A percentile compares a stretch with the other conserved stretches of the same genome.
Evolutionary conservation across 148 eudicot species (phyloP).

Genomic region (Rhododendron ovatum): DNA sequence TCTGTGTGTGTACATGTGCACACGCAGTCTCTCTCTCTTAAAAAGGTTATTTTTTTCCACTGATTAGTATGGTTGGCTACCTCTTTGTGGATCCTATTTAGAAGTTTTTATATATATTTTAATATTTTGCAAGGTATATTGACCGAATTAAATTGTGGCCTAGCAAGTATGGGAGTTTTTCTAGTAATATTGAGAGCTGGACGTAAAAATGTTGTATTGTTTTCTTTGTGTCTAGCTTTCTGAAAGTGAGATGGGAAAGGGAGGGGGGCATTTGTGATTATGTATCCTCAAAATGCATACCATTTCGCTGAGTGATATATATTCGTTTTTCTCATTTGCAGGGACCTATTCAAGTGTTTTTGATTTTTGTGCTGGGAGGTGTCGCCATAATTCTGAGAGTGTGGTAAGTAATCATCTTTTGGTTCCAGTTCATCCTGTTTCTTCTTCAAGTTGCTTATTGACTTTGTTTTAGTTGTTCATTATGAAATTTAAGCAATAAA

Average conservation of each 20-base stretch:
- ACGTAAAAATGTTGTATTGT: background rate
- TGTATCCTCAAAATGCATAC: background rate
- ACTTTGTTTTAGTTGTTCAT: background rate
- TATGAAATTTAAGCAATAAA: background rate
- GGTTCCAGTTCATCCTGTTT: background rate
- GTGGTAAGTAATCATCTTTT: slow-evolving; percentile 50
- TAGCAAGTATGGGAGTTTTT: background rate
- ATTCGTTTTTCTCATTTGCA: slow-evolving; percentile 21
- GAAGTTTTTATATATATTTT: background rate
- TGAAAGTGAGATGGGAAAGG: background rate
- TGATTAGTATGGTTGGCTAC: background rate
- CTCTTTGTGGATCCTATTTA: background rate
- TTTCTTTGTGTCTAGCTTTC: background rate
- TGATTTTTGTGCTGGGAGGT: slow-evolving; percentile 91
- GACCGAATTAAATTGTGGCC: background rate
- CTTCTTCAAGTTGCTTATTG: slow-evolving; percentile 1
- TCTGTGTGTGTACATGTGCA: background rate
- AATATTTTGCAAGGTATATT: background rate
- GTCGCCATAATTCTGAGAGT: slow-evolving; percentile 96
- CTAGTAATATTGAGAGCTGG: background rate
- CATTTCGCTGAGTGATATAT: background rate
- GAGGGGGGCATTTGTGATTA: background rate
- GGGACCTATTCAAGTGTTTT: slow-evolving; percentile 77
- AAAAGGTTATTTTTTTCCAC: background rate
- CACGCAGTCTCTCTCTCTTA: background rate